Conservation (phyloP, 345 rosid species). For the Mallotus nudiflorus region DNA sequence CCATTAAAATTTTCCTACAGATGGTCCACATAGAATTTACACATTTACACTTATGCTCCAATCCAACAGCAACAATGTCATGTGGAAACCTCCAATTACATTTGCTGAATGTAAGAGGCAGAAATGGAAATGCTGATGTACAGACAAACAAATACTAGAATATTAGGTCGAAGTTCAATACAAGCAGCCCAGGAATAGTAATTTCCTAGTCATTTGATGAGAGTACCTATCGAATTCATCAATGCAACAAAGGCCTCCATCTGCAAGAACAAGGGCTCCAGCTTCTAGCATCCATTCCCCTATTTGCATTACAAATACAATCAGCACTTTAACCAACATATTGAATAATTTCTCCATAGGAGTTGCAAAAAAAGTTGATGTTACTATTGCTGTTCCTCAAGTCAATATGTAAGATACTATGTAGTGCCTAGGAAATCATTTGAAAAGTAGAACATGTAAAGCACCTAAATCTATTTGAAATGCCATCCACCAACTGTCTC, state of each 20-base stretch:
- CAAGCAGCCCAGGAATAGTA: background rate
- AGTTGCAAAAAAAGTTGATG: background rate
- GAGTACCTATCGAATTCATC: constrained; percentile 94
- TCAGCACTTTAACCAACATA: background rate
- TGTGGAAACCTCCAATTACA: background rate
- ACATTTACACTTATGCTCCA: no score
- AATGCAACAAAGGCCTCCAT: constrained; percentile 97
- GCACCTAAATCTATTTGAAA: background rate
- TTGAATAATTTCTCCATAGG: background rate
- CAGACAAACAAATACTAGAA: background rate
- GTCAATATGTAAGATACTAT: background rate
- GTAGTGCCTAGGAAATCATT: background rate
- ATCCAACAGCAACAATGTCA: background rate
- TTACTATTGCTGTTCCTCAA: background rate
- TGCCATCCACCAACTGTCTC: background rate
- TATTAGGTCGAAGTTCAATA: background rate
- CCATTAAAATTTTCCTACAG: no score
- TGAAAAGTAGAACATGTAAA: background rate
- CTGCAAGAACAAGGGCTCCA: constrained; percentile 98
- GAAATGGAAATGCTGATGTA: background rate
- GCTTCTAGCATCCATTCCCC: constrained; percentile 99
- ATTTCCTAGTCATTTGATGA: constrained; percentile 8
- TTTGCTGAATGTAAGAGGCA: background rate
- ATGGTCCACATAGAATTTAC: no score
- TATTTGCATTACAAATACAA: constrained; percentile 24